Base-by-base conservation (phyloP, 2,329 filamentous ascomycete genomes). In the Thelonectria blattea region DNA sequence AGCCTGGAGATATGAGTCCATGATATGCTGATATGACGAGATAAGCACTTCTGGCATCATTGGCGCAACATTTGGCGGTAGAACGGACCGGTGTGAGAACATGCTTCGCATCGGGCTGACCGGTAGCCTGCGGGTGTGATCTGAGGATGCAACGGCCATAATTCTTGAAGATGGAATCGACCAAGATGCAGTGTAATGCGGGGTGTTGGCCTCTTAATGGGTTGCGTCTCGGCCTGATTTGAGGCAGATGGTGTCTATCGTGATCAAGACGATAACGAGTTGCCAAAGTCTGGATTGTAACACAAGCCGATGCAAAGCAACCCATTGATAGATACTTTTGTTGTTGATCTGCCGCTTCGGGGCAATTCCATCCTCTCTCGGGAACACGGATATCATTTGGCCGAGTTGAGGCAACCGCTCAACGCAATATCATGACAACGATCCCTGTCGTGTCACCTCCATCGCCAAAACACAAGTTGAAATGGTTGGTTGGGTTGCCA, bases 41-140 rank as follows among this genome's bases (percentile, higher is more conserved):
- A 70, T 70, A 70, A 70, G 64, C 41, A 37, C 32, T 47, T 20
- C 39, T 22, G 37, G 49, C 48, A 20, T 51, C 51, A 70, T 70
- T 70, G 68, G 68, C 43, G 17, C 32, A 39, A 27, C 9, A 27
- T 20, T 24, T 39, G 52, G 47, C 22, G 42, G 53, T 37, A 30
- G 45, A 51, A 46, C 34, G 11, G 11, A 58, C 57, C 63, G 63
- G 68, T 62, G 67, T 61, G 57, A 52, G 53, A 32, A 32, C n/a
- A 27, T 37, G n/a, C 47, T 45, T 41, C 52, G 45, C 32, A 37
- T 46, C 55, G 27, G 62, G 34, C 27, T 67, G 61, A 67, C 64
- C 57, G 62, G 60, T 59, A 59, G 30, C 55, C 58, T 64, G 56
- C 54, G 56, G 58, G 45, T 60, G 53, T 52, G 48, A 39, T 56